Evolutionary conservation across 2,329 filamentous ascomycete genomes (phyloP).

Genomic region (Fusarium setosum): DNA sequence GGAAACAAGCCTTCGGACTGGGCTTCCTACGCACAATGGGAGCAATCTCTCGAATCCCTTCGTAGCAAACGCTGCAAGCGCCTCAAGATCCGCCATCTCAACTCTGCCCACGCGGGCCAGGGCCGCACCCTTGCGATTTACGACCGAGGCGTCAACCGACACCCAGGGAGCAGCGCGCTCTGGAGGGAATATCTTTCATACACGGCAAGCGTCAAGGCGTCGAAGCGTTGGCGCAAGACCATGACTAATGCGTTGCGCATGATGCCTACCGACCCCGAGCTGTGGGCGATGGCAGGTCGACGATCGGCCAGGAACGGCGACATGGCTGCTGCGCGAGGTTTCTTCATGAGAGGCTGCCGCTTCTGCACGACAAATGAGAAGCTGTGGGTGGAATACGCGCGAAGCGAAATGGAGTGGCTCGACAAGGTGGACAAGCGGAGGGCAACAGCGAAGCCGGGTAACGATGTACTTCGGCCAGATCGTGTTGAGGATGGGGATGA

Average conservation of each 20-base stretch:
- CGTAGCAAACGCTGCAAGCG: slow-evolving; percentile 86
- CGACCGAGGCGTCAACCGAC: slow-evolving; percentile 85
- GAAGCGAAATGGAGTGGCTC: slow-evolving; percentile 93
- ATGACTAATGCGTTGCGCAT: slow-evolving; percentile 80
- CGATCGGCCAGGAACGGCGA: slow-evolving; percentile 84
- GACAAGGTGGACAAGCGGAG: slow-evolving; percentile 81
- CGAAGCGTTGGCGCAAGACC: slow-evolving; percentile 72
- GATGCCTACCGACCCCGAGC: slow-evolving; percentile 82
- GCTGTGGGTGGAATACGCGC: slow-evolving; percentile 91
- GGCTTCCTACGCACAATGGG: slow-evolving; percentile 82
- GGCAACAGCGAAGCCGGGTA: slow-evolving; percentile 64
- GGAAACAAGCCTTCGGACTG: slow-evolving; percentile 83
- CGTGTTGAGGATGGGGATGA: slow-evolving; percentile 62
- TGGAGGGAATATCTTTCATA: slow-evolving; percentile 95
- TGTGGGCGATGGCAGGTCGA: slow-evolving; percentile 90
- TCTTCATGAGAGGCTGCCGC: slow-evolving; percentile 87
- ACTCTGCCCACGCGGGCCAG: slow-evolving; percentile 77
- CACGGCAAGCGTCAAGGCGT: slow-evolving; percentile 74
- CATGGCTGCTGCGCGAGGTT: slow-evolving; percentile 85
- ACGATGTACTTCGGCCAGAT: slow-evolving; percentile 57
- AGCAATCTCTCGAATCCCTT: slow-evolving; percentile 77
- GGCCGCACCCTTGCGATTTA: slow-evolving; percentile 89
- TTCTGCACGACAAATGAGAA: slow-evolving; percentile 83
- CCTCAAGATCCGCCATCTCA: slow-evolving; percentile 76
- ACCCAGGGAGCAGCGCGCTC: slow-evolving; percentile 81